Base-by-base conservation (phyloP, 2,329 filamentous ascomycete species). In the Penicillium rolfsii region DNA sequence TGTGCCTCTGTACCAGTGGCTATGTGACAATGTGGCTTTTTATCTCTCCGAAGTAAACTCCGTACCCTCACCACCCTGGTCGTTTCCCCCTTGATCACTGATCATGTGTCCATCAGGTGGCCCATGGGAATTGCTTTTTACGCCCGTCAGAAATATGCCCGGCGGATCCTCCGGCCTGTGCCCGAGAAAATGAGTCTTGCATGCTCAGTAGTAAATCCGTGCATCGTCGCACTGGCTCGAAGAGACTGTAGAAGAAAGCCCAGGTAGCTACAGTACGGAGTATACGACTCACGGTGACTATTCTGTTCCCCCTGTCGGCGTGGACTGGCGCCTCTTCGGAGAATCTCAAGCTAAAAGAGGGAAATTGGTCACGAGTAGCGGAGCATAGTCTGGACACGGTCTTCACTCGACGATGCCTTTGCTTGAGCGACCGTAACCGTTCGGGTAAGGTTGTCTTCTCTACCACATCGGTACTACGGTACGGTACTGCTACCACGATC, bases 321-420 rank as follows among this genome's bases (percentile, higher is more conserved):
- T 24, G 22, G 8, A 36, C 12, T 36, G 35, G 41, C 55, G 43
- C 35, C 22, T 35, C 35, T 30, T 52, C 36, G 57, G 56, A 43
- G 33, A 35, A 3, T 5, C 3, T 2, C 12, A 53, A 62, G 58
- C 64, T 63, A 57, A 64, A 67, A 62, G n/a, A 45, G 67, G 61
- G 62, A 69, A 59, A 57, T 58, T 30, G 14, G 1, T 43, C 19
- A 9, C 40, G 40, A 19, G 9, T 22, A 24, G 30, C n/a, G 33
- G 52, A 24, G 7, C 8, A 9, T 43, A 14, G 22, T 16, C 24
- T 11, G 24, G n/a, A 22, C 36, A 24, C 19, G 24, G 40, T 35
- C 33, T 35, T 35, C 9, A 41, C 14, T 54, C 52, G 30, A 22
- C 7, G 28, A 8, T 8, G 30, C 7, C 30, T 33, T 6, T 33